Base-by-base conservation (phyloP, 495 filamentous ascomycete species). In the Geopyxis carbonaria region DNA sequence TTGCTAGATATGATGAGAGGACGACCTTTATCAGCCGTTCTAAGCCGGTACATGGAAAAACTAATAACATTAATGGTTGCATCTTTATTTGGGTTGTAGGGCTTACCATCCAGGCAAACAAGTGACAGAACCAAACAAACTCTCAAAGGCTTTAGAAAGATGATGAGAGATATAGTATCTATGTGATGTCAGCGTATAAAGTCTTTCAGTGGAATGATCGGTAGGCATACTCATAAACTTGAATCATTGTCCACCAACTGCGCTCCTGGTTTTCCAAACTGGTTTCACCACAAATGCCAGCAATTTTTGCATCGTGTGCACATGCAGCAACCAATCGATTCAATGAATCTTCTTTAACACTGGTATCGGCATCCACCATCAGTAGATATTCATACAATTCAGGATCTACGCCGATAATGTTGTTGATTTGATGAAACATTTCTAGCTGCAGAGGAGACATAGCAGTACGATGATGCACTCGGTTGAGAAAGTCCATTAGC, bases 181-280 rank as follows among this genome's bases (percentile, higher is more conserved):
- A n/a, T n/a, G n/a, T n/a, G n/a, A n/a, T n/a, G n/a, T n/a, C n/a
- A n/a, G n/a, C n/a, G n/a, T n/a, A n/a, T n/a, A n/a, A n/a, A n/a
- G n/a, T n/a, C n/a, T n/a, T n/a, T n/a, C n/a, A n/a, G n/a, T n/a
- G n/a, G n/a, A n/a, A n/a, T n/a, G n/a, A n/a, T n/a, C n/a, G n/a
- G n/a, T n/a, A n/a, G n/a, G n/a, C n/a, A n/a, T n/a, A n/a, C 59
- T 94, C 86, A 61, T 94, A 94, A 42, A 94, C 89, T 59, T 97
- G 89, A 55, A 97, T 97, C 89, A 97, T 97, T 7, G 91, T 97
- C 82, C 83, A 91, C 84, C 86, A 95, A 48, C 74, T 85, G 15
- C 75, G 64, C 48, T 93, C 78, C 60, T 93, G 86, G 48, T 97
- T 97, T 58, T 92, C 79, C 43, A 95, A 66, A 65, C 80, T 91